These are phyloP conservation scores for Globisporangium emineosum DNA, from an alignment of 352 stramenopile genomes.

Conservation along the genomic window DNA sequence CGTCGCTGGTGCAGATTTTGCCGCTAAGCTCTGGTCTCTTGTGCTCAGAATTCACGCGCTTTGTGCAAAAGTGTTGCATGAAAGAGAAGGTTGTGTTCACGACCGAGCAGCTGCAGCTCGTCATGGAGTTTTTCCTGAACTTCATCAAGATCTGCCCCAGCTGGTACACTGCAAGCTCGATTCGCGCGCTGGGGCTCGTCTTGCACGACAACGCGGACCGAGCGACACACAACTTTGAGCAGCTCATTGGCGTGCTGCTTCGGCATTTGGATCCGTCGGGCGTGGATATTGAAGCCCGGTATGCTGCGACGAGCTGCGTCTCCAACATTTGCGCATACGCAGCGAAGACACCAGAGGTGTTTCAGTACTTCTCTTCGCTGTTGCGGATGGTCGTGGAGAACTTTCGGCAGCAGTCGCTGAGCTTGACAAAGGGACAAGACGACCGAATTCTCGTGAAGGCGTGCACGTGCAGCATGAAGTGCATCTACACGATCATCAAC, in stretches of 20 bases:
- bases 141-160: conserved; percentile 76
- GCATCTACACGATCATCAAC: conserved; percentile 79
- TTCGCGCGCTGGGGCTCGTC: conserved; percentile 67
- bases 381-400: conserved; percentile 85
- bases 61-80: conserved; percentile 73
- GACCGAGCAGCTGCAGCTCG: conserved; percentile 43
- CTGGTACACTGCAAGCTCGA: conserved; percentile 71
- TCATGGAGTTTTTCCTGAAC: conserved; percentile 68
- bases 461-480: conserved; percentile 86
- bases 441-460: conserved; percentile 82
- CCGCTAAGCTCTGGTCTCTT: conserved; percentile 68
- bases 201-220: conserved; percentile 80
- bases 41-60: conserved; percentile 73
- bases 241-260: conserved; percentile 65
- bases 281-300: conserved; percentile 81
- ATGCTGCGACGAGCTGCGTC: conserved; percentile 82
- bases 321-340: conserved; percentile 74
- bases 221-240: conserved; percentile 53
- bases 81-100: conserved; percentile 76
- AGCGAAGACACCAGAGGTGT: conserved; percentile 63
- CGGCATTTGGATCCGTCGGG: conserved; percentile 74
- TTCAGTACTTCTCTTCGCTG: conserved; percentile 68
- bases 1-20: conserved; percentile 52
- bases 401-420: conserved; percentile 73
- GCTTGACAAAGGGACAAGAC: conserved; percentile 55